Evolutionary conservation across 2,329 filamentous ascomycete species (phyloP).

Genomic region (Atkinsonella hypoxylon): DNA sequence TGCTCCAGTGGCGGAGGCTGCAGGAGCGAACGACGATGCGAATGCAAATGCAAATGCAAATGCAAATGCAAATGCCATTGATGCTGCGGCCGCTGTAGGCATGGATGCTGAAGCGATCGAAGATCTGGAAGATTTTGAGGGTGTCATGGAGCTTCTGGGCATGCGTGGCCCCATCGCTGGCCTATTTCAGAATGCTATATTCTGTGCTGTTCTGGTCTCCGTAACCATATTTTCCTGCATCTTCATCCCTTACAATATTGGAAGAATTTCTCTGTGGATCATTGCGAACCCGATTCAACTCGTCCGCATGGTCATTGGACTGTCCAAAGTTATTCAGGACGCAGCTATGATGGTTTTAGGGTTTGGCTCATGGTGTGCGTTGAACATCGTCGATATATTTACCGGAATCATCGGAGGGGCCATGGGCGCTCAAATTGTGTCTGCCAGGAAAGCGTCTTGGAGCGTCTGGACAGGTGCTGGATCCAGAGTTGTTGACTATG

Average conservation of each 20-base stretch:
- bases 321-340: slow-evolving; percentile 74
- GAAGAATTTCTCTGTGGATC: slow-evolving; percentile 70
- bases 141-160: slow-evolving; percentile 88
- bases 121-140: slow-evolving; percentile 89
- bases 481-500: slow-evolving; percentile 35
- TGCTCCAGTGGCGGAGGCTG: slow-evolving; percentile 16
- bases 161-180: slow-evolving; percentile 89
- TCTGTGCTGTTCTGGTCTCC: slow-evolving; percentile 81
- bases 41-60: slow-evolving; percentile 25
- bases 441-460: slow-evolving; percentile 28
- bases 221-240: slow-evolving; percentile 77
- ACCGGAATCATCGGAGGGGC: slow-evolving; percentile 22
- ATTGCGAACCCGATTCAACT: slow-evolving; percentile 70
- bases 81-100: slow-evolving; percentile 43
- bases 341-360: slow-evolving; percentile 54
- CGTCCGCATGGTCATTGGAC: slow-evolving; percentile 56
- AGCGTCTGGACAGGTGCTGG: slow-evolving; percentile 29
- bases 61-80: slow-evolving; percentile 23
- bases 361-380: slow-evolving; percentile 30
- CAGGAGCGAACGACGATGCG: slow-evolving; percentile 24
- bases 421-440: slow-evolving; percentile 17
- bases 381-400: slow-evolving; percentile 28
- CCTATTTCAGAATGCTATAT: slow-evolving; percentile 87
- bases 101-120: slow-evolving; percentile 67
- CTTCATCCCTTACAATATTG: slow-evolving; percentile 85